A percentile compares a stretch with the other conserved stretches of the same genome.
Evolutionary conservation across 1,139 yeast species (phyloP).

Genomic region (Taphrina sp.): DNA sequence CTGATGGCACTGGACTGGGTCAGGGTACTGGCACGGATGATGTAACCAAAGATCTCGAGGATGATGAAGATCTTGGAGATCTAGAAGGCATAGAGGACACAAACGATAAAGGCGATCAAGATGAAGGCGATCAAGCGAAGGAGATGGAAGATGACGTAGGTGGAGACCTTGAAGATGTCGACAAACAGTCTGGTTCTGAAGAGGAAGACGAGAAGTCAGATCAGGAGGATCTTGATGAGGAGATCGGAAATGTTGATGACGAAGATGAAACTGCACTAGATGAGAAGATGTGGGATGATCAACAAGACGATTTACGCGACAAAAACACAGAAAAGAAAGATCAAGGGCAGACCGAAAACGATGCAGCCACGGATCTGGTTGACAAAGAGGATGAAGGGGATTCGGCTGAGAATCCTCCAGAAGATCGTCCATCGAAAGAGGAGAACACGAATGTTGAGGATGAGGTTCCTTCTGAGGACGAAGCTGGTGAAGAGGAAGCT

Average conservation of each 20-base stretch:
- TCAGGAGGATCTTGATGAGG: constrained; percentile 68
- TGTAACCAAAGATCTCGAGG: constrained; percentile 81
- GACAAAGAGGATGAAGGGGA: constrained; percentile 64
- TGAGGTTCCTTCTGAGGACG: constrained; percentile 33
- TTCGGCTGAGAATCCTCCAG: constrained; percentile 50
- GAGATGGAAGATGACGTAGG: constrained; percentile 98
- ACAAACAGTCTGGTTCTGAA: constrained; percentile 54
- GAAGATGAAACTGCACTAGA: constrained; percentile 93
- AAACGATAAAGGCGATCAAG: constrained; percentile 50
- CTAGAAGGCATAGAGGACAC: constrained; percentile 72
- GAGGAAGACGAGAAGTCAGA: constrained; percentile 54
- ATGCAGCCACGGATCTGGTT: constrained; percentile 70
- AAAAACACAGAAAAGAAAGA: constrained; percentile 63
- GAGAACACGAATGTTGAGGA: constrained; percentile 49
- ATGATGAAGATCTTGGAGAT: constrained; percentile 87
- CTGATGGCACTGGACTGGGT: constrained; percentile 91
- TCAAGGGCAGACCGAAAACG: constrained; percentile 66
- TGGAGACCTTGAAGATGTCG: constrained; percentile 74
- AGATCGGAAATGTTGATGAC: constrained; percentile 83
- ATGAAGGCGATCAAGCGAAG: constrained; percentile 56
- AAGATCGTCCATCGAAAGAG: no score
- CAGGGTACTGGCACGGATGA: constrained; percentile 89
- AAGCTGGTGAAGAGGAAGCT: constrained; percentile 12
- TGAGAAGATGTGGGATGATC: constrained; percentile 99
- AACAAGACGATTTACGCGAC: constrained; percentile 70